Conservation (phyloP, 345 rosid species). For the Pistacia atlantica region DNA sequence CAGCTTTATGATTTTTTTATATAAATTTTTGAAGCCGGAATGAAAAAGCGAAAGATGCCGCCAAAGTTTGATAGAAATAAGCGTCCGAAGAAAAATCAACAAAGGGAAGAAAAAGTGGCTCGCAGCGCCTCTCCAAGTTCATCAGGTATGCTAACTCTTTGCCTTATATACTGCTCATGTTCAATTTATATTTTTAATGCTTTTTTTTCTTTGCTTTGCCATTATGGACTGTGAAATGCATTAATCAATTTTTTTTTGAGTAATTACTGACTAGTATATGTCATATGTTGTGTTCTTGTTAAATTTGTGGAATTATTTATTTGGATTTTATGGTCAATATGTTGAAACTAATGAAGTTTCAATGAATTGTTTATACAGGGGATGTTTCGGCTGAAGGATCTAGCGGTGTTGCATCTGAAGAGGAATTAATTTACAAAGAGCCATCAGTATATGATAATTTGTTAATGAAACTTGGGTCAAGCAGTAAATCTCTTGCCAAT, state of each 20-base stretch:
- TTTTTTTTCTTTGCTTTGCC: not conserved
- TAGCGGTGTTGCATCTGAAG: constrained; percentile 30
- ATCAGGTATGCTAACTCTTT: constrained; percentile 34
- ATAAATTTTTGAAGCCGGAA: constrained; percentile 26
- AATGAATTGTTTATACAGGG: constrained; percentile 20
- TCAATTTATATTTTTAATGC: not conserved
- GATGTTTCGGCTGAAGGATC: constrained; percentile 36
- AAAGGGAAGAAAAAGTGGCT: constrained; percentile 27
- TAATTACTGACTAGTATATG: not conserved
- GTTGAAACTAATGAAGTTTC: constrained; percentile 13
- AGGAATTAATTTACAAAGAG: constrained; percentile 36
- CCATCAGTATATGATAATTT: constrained; percentile 48
- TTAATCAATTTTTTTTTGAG: not conserved
- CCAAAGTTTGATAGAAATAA: constrained; percentile 30
- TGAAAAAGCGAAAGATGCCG: constrained; percentile 34
- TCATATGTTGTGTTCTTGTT: not conserved
- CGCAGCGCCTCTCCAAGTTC: constrained; percentile 31
- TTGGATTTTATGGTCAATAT: not conserved
- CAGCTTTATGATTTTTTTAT: not conserved
- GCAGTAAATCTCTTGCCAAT: constrained; percentile 45
- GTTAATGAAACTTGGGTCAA: constrained; percentile 50
- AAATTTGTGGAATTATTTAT: not conserved
- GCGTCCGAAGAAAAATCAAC: constrained; percentile 33
- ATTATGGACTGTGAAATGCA: not conserved
- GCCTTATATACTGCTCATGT: not conserved